Base-by-base conservation (phyloP, 2,329 filamentous ascomycete species). In the Pseudovirgaria hyperparasitica region DNA sequence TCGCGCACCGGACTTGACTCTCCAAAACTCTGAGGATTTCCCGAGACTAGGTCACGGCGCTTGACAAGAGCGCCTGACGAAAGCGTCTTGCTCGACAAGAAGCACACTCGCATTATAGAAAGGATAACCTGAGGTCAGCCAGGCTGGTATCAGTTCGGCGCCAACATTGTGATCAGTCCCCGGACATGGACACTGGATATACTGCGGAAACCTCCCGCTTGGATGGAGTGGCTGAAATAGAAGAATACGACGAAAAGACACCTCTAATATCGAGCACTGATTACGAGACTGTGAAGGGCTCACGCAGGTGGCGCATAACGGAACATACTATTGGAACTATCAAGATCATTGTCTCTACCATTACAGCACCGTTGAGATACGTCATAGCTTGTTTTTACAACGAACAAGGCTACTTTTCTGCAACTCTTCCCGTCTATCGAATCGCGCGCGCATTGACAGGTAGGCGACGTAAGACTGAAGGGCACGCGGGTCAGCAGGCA, bases 311-410 rank as follows among this genome's bases (percentile, higher is more conserved):
- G 44, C 43, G 63, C 18, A 58, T 82, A 35, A 75, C 81, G 11
- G 69, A 70, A 31, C 72, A 74, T 32, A 60, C 94, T 31, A 67
- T 87, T 34, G 74, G 78, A 40, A 80, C 82, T 5, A 65, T 92
- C 41, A 74, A 76, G 39, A 81, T 82, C 59, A 65, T 94, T 24
- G 57, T 93, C 29, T 77, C 79, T 26, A 81, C 82, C 9, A 58
- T 96, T 33, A 70, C 79, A 15, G 75, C 79, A 13, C 87, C 87
- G 1, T 81, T 77, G 11, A 70, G 85, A 26, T 94, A 87, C 55
- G 57, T 93, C 30, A 72, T 86, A 33, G 77, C 81, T 38, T 85
- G 71, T 48, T 78, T 96, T 42, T 87, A 81, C 57, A 76, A 92
- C 45, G 75, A 84, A 23, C 61, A 80, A 31, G 84, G 84, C 26